phyloP scores from a whole-genome alignment of 2,329 filamentous ascomycete species.

The Rhynchosporium graminicola region DNA sequence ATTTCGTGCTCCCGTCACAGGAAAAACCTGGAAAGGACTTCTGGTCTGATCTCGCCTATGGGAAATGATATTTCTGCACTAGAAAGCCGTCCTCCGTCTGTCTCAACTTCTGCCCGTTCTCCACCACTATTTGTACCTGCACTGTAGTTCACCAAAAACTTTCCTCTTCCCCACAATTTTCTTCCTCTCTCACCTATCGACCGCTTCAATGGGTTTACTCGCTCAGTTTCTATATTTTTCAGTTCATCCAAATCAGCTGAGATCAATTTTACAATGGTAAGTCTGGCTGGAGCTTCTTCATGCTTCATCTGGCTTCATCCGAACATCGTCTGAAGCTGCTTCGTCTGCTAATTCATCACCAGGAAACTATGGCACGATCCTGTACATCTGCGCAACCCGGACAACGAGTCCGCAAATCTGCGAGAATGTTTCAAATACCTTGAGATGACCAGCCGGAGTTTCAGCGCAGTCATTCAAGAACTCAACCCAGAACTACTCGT shows the following conservation, averaged over 20 bases:
- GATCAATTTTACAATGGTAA: slow-evolving; percentile 87
- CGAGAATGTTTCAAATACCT: slow-evolving; percentile 85
- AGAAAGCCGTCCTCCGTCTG: neutral
- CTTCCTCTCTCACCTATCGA: neutral
- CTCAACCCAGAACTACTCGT: slow-evolving; percentile 91
- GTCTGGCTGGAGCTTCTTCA: neutral
- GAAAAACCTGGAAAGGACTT: neutral
- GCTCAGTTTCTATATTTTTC: slow-evolving; percentile 66
- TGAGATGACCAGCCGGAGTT: slow-evolving; percentile 87
- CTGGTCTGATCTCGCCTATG: neutral
- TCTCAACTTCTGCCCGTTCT: neutral
- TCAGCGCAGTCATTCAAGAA: slow-evolving; percentile 90
- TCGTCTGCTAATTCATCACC: slow-evolving; percentile 27
- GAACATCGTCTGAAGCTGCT: neutral
- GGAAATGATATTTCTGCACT: neutral
- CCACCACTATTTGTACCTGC: neutral
- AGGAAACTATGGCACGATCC: slow-evolving; percentile 98
- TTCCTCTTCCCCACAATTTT: slow-evolving; percentile 7
- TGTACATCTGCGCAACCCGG: slow-evolving; percentile 78
- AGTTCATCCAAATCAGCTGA: slow-evolving; percentile 75
- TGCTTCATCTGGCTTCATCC: neutral
- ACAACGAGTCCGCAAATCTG: slow-evolving; percentile 72
- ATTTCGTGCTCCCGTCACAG: too few relatives aligned
- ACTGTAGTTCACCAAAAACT: neutral
- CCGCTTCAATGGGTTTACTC: slow-evolving; percentile 51